Base-by-base conservation (phyloP, 208 protist species). In the Leishmania martiniquensis region DNA sequence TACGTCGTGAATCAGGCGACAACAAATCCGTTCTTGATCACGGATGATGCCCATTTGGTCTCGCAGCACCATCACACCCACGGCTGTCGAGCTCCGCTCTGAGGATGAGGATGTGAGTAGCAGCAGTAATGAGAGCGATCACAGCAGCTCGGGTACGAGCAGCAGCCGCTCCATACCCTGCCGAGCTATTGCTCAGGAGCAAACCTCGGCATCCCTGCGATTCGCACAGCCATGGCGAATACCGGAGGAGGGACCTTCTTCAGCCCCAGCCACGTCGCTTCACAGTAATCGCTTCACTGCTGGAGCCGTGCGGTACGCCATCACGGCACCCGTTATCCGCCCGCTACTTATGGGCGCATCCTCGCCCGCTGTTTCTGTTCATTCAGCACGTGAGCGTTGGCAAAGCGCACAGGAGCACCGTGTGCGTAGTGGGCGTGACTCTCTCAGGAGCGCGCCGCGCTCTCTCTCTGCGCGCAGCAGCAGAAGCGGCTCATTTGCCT, bases 401-500 rank as follows among this genome's bases (percentile, higher is more conserved):
- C 68, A 70, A 32, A 76, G 73, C 39, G 59, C 69, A 10, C 79
- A 76, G 69, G 66, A 76, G 47, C 57, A 25, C 12, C 52, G 17
- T 42, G n/a, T 49, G 12, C 57, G 15, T 45, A 65, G 51, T 17
- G 54, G 20, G 5, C 2, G 9, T 25, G 69, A 12, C 29, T 54
- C 72, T n/a, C 52, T 2, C 12, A 3, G 72, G 51, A 15, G 47
- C 17, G 59, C 71, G 17, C 76, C 81, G 25, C 76, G 72, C 9
- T 47, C 42, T 15, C 71, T 65, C 34, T 78, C 81, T 29, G 44
- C 37, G 44, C 76, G 42, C 47, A 81, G 83, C 52, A 80, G 79
- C 45, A 72, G 69, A 47, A 70, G 81, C n/a, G 76, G 79, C 42
- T 87, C 78, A 32, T 75, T 81, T 52, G 77, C 67, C 6, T 87